Evolutionary conservation across 495 filamentous ascomycete genomes (phyloP), one percentile per base, ranked within the genome.

Genomic region (Durotheca rogersii): DNA sequence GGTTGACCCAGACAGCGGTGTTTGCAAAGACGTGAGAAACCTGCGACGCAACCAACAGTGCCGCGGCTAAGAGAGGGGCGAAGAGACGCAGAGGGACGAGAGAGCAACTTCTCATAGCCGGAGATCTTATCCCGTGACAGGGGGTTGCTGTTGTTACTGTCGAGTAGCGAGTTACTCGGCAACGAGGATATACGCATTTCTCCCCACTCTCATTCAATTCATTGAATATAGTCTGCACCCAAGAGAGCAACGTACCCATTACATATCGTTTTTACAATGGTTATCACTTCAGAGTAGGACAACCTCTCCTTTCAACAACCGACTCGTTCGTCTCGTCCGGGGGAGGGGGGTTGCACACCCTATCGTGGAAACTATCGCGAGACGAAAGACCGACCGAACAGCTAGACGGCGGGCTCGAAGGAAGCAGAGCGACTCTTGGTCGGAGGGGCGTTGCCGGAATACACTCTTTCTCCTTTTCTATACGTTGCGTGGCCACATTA

Each of bases 181-280:
- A n/a, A n/a, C n/a, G n/a, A n/a, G n/a, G n/a, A n/a, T n/a, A n/a
- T n/a, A n/a, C n/a, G n/a, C n/a, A n/a, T n/a, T n/a, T n/a, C n/a
- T n/a, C n/a, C n/a, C n/a, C n/a, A n/a, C n/a, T n/a, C n/a, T n/a
- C n/a, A n/a, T n/a, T n/a, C n/a, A n/a, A 30, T 36, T 39, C 25
- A 37, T 39, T 35, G 27, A 7, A 37, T 20, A 35, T 25, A 7
- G 41, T 46, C 35, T 11, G 27, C 33, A 58, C 25, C 15, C 9
- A 33, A 42, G 49, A 44, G 29, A 41, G 43, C 50, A 14, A 59
- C 56, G 29, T 59, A 59, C 56, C 50, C 56, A 54, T 59, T 41
- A 59, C 56, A 53, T 59, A 50, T 50, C 56, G 45, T 19, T 53
- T 21, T 54, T 30, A 47, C 40, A 49, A 47, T 47, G 32, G 34